Evolutionary conservation across 2,329 filamentous ascomycete genomes (phyloP).

Genomic region (Curvularia hawaiiensis): DNA sequence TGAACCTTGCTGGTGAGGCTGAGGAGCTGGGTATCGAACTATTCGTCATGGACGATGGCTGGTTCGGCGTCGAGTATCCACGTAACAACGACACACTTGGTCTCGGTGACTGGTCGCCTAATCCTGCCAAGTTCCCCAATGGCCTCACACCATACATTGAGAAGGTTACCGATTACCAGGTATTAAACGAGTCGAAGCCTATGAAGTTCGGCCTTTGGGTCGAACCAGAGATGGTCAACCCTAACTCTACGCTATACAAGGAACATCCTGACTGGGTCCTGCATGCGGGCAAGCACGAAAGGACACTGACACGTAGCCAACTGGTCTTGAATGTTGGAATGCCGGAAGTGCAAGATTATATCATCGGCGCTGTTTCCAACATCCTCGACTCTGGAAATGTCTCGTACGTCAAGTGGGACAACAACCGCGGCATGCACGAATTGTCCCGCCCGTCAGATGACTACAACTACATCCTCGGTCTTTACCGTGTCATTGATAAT

Average conservation of each 20-base stretch:
- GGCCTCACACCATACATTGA: conserved; percentile 59
- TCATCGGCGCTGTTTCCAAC: conserved; percentile 61
- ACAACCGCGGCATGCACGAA: conserved; percentile 69
- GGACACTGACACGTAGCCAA: conserved; percentile 62
- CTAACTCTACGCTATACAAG: conserved; percentile 64
- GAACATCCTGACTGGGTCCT: conserved; percentile 69
- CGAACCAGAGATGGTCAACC: conserved; percentile 71
- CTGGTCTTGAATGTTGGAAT: conserved; percentile 67
- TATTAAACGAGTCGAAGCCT: conserved; percentile 53
- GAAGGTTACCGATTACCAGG: conserved; percentile 57
- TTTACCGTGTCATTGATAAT: conserved; percentile 66
- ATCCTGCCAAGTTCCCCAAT: conserved; percentile 63
- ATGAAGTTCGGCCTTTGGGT: conserved; percentile 70
- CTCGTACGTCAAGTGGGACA: conserved; percentile 70
- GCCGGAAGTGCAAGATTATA: conserved; percentile 66
- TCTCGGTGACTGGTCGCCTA: conserved; percentile 67
- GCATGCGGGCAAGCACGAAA: conserved; percentile 61
- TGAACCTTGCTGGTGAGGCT: conserved; percentile 61
- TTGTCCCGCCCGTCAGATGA: conserved; percentile 58
- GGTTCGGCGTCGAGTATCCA: conserved; percentile 69
- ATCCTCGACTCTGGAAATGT: conserved; percentile 62
- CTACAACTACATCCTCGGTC: conserved; percentile 66
- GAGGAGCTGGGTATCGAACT: conserved; percentile 65
- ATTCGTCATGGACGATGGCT: conserved; percentile 70
- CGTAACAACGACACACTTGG: conserved; percentile 63